Conservation (phyloP, 164 flowering plant species). For the Dillenia suffruticosa region DNA sequence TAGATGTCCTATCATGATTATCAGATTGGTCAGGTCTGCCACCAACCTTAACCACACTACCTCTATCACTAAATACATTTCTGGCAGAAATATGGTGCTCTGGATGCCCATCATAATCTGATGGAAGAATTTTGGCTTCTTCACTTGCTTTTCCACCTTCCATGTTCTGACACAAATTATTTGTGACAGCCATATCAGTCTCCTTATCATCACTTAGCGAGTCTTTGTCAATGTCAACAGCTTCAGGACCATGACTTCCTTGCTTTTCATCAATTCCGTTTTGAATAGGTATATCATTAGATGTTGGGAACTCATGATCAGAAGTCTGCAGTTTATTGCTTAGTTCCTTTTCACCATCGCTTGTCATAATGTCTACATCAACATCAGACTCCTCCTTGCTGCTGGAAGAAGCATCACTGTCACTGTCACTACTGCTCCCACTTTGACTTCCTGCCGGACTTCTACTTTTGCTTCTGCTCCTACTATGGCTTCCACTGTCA, state of each 20-base stretch:
- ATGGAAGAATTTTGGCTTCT: conserved; percentile 20
- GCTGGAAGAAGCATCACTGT: conserved; percentile 79
- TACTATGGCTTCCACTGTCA: conserved; percentile 54
- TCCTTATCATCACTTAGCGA: conserved; percentile 33
- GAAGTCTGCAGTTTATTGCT: conserved; percentile 27
- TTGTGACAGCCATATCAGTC: conserved; percentile 26
- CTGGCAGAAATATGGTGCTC: conserved; percentile 26
- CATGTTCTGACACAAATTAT: conserved; percentile 16
- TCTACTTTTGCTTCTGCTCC: conserved; percentile 47
- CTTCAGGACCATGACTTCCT: conserved; percentile 34
- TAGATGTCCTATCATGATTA: conserved; percentile 24
- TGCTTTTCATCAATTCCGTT: conserved; percentile 30
- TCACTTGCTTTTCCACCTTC: conserved; percentile 27
- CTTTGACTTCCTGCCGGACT: conserved; percentile 67
- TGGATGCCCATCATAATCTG: conserved; percentile 24
- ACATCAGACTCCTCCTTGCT: conserved; percentile 92
- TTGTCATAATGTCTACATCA: conserved; percentile 86
- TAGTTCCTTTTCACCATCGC: conserved; percentile 80
- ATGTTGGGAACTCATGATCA: conserved; percentile 21
- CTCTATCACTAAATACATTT: conserved; percentile 28
- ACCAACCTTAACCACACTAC: conserved; percentile 21
- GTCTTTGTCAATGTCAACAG: conserved; percentile 34
- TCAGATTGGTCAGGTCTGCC: conserved; percentile 34
- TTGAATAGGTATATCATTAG: conserved; percentile 26
- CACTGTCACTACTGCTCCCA: conserved; percentile 88